These are phyloP conservation scores for Botryotinia globosa DNA, from an alignment of 2,329 filamentous ascomycete genomes.

Conservation along the genomic window DNA sequence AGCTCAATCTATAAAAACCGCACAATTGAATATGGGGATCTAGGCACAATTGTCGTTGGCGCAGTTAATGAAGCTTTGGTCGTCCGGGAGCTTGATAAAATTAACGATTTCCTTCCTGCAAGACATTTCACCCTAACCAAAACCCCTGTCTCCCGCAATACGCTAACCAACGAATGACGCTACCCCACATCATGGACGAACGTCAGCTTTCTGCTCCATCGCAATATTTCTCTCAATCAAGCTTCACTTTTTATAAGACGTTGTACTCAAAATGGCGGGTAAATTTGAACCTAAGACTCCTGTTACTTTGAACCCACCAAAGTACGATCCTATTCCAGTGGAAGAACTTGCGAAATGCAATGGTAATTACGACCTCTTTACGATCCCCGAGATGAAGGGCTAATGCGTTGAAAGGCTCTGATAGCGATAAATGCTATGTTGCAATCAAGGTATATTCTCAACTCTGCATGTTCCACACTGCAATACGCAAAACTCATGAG, in stretches of 20 bases:
- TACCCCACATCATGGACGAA: constrained; percentile 20
- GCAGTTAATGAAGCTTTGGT: constrained; percentile 2
- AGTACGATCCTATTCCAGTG: constrained; percentile 78
- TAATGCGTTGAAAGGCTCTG: constrained; percentile 50
- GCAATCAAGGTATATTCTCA: constrained; percentile 58
- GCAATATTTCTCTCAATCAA: not conserved
- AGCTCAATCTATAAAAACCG: not conserved
- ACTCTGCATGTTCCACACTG: not conserved
- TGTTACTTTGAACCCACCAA: constrained; percentile 76
- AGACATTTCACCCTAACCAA: constrained; percentile 15
- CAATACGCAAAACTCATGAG: not conserved
- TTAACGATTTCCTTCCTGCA: constrained; percentile 1
- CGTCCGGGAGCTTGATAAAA: not conserved
- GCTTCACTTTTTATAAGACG: not conserved
- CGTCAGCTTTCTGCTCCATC: not conserved
- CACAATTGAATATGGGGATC: not conserved
- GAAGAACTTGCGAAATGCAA: constrained; percentile 79
- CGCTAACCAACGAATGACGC: constrained; percentile 14
- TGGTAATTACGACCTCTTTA: constrained; percentile 55
- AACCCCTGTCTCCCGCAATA: constrained; percentile 5
- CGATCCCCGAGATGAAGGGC: not conserved
- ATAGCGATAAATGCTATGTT: constrained; percentile 64
- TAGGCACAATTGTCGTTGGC: constrained; percentile 3
- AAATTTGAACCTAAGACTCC: constrained; percentile 78
- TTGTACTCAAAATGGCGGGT: constrained; percentile 47